Conservation (phyloP, 208 protist genomes). For the Angomonas deanei region DNA sequence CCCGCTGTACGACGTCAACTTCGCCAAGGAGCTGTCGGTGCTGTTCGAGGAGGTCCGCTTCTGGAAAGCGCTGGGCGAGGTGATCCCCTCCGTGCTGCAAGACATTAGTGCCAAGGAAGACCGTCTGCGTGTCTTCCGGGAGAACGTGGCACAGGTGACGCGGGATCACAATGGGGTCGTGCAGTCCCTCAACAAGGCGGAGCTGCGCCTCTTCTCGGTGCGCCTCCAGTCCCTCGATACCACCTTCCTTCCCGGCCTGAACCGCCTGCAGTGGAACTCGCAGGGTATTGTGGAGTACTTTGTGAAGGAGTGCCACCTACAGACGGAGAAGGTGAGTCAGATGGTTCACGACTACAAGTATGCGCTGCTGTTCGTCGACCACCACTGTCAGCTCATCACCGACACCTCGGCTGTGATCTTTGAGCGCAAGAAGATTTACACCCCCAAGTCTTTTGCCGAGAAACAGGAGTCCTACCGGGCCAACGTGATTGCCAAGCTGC, state of each 20-base stretch:
- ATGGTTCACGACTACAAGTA: constrained; percentile 95
- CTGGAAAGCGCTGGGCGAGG: constrained; percentile 89
- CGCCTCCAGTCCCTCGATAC: constrained; percentile 90
- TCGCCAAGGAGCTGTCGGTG: constrained; percentile 88
- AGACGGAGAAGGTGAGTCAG: constrained; percentile 72
- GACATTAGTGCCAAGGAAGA: constrained; percentile 91
- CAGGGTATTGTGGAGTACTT: constrained; percentile 95
- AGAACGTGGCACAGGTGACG: constrained; percentile 94
- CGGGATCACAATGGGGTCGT: constrained; percentile 96
- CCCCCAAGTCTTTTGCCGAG: constrained; percentile 76
- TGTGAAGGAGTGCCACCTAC: constrained; percentile 89
- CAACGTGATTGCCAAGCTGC: constrained; percentile 68
- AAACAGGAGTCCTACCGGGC: constrained; percentile 82
- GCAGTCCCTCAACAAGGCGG: constrained; percentile 75
- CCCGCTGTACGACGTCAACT: constrained; percentile 90
- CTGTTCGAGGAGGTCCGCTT: constrained; percentile 95
- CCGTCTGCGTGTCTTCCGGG: constrained; percentile 91
- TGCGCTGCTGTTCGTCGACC: constrained; percentile 76
- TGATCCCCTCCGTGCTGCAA: constrained; percentile 71
- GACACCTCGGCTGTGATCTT: constrained; percentile 93
- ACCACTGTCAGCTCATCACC: constrained; percentile 87
- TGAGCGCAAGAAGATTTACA: constrained; percentile 93
- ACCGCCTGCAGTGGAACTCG: constrained; percentile 93
- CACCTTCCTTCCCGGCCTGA: constrained; percentile 90
- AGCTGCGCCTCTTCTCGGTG: constrained; percentile 93